A percentile compares a stretch with the other conserved stretches of the same genome.
phyloP scores from a whole-genome alignment of 495 filamentous ascomycete genomes.

The Sphaerosporella brunnea region DNA sequence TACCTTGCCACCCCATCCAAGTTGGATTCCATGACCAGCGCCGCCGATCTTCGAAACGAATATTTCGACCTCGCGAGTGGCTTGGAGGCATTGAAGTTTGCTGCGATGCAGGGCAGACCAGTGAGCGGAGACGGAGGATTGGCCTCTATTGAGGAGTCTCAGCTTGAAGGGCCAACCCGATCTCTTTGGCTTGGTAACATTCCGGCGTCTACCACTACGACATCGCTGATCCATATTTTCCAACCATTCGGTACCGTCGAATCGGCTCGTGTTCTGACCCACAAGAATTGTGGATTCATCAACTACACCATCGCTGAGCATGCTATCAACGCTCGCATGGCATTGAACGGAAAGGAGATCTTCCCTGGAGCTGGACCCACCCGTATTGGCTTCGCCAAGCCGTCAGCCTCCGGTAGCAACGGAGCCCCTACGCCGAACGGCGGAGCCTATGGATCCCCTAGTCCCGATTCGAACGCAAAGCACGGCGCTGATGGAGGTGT shows the following conservation, averaged over 20 bases:
- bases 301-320: conserved; percentile 86
- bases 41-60: conserved; percentile 47
- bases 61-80: conserved; percentile 22
- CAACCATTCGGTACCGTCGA: conserved; percentile 75
- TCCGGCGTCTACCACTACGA: conserved; percentile 88
- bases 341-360: conserved; percentile 90
- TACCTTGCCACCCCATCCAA: conserved; percentile 70
- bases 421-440: conserved; percentile 70
- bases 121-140: conserved; percentile 24
- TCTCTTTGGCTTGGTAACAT: conserved; percentile 96
- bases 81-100: conserved; percentile 21
- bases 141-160: conserved; percentile 28
- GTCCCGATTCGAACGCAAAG: conserved; percentile 60
- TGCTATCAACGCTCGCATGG: conserved; percentile 68
- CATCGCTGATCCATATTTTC: conserved; percentile 84
- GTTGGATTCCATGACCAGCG: conserved; percentile 67
- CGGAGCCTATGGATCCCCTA: conserved; percentile 74
- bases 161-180: conserved; percentile 74
- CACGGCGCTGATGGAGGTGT: conserved; percentile 26
- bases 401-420: conserved; percentile 58
- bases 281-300: conserved; percentile 98
- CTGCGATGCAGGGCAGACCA: conserved; percentile 15
- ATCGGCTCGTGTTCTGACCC: conserved; percentile 81
- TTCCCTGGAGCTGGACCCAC: conserved; percentile 93
- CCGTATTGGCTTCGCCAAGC: conserved; percentile 92